Evolutionary conservation across 2,329 filamentous ascomycete species (phyloP).

Genomic region (Sclerotinia nivalis): DNA sequence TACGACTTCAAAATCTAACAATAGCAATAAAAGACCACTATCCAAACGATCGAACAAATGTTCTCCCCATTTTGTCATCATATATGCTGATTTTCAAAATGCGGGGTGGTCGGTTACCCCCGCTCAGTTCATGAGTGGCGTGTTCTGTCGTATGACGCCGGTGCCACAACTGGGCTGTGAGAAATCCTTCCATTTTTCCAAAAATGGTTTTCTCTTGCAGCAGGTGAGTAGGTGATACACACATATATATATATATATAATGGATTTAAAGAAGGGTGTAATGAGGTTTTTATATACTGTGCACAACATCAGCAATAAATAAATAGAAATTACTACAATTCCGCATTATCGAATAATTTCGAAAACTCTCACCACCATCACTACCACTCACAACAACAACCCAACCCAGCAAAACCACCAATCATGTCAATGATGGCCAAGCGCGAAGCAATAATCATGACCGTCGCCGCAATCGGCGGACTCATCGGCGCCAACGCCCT

Average conservation of each 20-base stretch:
- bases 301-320: neutral
- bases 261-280: too few species aligned
- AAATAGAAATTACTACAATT: neutral
- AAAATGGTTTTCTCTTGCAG: neutral
- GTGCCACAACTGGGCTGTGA: neutral
- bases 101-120: conserved; percentile 7
- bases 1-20: neutral
- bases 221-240: neutral
- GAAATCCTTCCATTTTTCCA: neutral
- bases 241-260: neutral
- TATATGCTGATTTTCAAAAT: neutral
- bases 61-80: neutral
- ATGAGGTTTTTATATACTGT: neutral
- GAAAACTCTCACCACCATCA: neutral
- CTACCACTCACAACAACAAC: neutral
- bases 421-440: conserved; percentile 13
- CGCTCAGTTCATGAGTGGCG: conserved; percentile 12
- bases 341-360: neutral
- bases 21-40: neutral
- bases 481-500: conserved; percentile 20
- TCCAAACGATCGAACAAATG: neutral
- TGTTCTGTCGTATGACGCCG: conserved; percentile 18
- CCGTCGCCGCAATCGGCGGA: conserved; percentile 8
- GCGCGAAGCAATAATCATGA: conserved; percentile 20
- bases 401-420: neutral